phyloP scores from a whole-genome alignment of 345 rosid species.

The Populus ilicifolia region DNA sequence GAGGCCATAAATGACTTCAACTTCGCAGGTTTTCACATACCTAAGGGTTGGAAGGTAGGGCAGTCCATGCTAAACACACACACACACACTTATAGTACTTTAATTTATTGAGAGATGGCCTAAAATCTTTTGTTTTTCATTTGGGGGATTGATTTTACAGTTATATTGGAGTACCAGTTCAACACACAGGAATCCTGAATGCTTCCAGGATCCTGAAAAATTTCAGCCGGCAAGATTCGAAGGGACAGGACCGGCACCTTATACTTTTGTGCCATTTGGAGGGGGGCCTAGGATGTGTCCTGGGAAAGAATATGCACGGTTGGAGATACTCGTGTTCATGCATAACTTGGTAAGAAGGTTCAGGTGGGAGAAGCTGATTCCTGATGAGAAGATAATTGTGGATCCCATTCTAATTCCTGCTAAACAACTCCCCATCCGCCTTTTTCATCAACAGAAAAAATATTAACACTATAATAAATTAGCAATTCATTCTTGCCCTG shows the following conservation, averaged over 20 bases:
- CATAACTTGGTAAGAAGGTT: background rate
- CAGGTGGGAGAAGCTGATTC: background rate
- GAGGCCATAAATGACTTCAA: background rate
- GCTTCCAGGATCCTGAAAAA: background rate
- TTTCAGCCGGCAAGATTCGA: background rate
- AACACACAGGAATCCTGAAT: background rate
- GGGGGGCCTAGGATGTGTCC: background rate
- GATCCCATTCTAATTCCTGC: background rate
- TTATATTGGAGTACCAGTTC: background rate
- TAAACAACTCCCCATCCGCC: background rate
- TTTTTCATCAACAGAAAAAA: too few relatives aligned
- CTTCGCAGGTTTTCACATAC: background rate
- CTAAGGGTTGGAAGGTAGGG: conserved; percentile 10
- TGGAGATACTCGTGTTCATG: background rate
- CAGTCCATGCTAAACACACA: background rate
- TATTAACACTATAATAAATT: too few relatives aligned
- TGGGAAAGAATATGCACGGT: background rate
- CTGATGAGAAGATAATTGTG: background rate
- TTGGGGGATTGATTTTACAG: background rate
- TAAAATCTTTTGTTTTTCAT: background rate
- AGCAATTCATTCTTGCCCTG: too few relatives aligned
- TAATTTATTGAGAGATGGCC: background rate
- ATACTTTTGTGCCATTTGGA: too few relatives aligned
- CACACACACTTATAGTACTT: too few relatives aligned
- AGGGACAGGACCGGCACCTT: background rate